phyloP scores from a whole-genome alignment of 2,329 filamentous ascomycete species.

The Boeremia exigua region DNA sequence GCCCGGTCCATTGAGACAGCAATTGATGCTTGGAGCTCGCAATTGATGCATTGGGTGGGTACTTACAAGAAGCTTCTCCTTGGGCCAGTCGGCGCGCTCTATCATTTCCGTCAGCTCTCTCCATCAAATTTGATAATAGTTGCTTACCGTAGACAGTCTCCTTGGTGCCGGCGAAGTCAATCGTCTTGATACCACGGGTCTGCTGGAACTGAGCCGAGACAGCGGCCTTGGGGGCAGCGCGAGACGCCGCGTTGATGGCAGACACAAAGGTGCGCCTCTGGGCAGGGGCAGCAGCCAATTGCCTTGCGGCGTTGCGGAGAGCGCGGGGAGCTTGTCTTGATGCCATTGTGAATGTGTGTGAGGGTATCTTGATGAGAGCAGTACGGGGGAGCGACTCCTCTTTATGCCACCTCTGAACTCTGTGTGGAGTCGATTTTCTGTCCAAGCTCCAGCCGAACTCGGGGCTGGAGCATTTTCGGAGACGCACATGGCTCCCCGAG shows the following conservation, averaged over 20 bases:
- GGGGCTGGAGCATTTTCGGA: slow-evolving; percentile 16
- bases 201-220: slow-evolving; percentile 65
- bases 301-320: slow-evolving; percentile 63
- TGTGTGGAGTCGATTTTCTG: slow-evolving; percentile 20
- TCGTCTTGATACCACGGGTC: slow-evolving; percentile 91
- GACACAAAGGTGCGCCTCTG: slow-evolving; percentile 66
- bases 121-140: slow-evolving; percentile 16
- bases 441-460: slow-evolving; percentile 19
- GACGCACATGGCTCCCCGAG: slow-evolving; percentile 15
- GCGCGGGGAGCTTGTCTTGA: slow-evolving; percentile 73
- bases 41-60: slow-evolving; percentile 24
- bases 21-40: background rate
- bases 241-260: slow-evolving; percentile 59
- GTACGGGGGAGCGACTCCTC: slow-evolving; percentile 31
- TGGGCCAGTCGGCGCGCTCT: slow-evolving; percentile 99
- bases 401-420: slow-evolving; percentile 29
- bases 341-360: slow-evolving; percentile 69
- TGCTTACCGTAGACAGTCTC: slow-evolving; percentile 88
- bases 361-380: slow-evolving; percentile 39
- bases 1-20: slow-evolving; percentile 1
- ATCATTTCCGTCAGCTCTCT: slow-evolving; percentile 33
- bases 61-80: slow-evolving; percentile 94
- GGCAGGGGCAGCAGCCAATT: slow-evolving; percentile 58
- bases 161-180: slow-evolving; percentile 96
- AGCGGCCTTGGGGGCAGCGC: slow-evolving; percentile 54